Evolutionary conservation across 2,329 filamentous ascomycete genomes (phyloP), one percentile per base, ranked within the genome.

Genomic region (Fusarium mangiferae): DNA sequence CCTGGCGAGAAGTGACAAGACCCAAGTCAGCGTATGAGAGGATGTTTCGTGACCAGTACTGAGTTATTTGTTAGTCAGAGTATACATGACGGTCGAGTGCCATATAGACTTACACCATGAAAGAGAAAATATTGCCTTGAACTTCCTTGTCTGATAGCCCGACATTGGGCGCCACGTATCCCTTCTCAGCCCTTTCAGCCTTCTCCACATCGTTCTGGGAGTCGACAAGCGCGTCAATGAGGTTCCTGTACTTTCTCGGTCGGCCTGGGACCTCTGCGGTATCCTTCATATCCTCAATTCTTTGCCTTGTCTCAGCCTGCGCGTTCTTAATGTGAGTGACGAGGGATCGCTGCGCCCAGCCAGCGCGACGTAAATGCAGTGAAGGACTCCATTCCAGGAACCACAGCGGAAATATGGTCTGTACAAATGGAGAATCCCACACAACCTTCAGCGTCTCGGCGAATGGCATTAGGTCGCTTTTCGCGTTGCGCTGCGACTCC

Each of bases 1-100:
- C 28, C 11, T 33, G 22, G 46, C 46, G 22, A 49, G 46, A 13
- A 49, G 46, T n/a, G 46, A n/a, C 15, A 49, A 11, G 15, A 49
- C 46, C 46, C 46, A 49, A 33, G 46, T 49, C 4, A 49, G 46
- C 5, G 46, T 49, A 18, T 49, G 46, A 18, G 46, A 49, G 5
- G 46, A 49, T n/a, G 46, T 49, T 18, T 49, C 46, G 7, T 49
- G 46, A 49, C 46, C 46, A n/a, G 46, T 49, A 12, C 46, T 49
- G 46, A n/a, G 15, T 18, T 17, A 12, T 49, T 7, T 33, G 28
- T 49, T 10, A 49, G 46, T 18, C 11, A n/a, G 7, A 9, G 5
- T 9, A 13, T 7, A 18, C 1, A 33, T 5, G 11, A 7, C 0
- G 6, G 11, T 1, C 1, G 7, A 7, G 20, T 30, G 14, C 20